A percentile compares a stretch with the other conserved stretches of the same genome.
Conservation (phyloP, 176 grass and related monocot species). For the Triticum dicoccoides region DNA sequence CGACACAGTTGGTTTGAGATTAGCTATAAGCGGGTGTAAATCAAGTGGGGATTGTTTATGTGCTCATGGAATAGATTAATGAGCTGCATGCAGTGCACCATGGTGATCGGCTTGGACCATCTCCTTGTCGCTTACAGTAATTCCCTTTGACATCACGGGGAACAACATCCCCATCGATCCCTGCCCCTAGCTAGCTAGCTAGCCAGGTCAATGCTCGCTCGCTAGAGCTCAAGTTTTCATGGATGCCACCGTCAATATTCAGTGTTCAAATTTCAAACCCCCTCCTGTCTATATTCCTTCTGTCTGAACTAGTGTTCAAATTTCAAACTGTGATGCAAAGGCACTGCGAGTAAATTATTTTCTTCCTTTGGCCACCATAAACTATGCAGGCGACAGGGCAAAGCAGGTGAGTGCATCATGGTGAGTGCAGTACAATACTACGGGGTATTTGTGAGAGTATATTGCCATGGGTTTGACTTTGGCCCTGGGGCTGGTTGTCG, state of each 20-base stretch:
- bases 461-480: constrained; percentile 33
- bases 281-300: not conserved
- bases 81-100: too few relatives aligned
- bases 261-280: not conserved
- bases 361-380: too few relatives aligned
- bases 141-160: not conserved
- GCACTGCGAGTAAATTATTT: too few relatives aligned
- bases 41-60: too few relatives aligned
- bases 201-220: not conserved
- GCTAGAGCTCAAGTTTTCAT: not conserved
- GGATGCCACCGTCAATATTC: not conserved
- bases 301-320: too few relatives aligned
- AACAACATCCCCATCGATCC: not conserved
- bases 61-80: too few relatives aligned
- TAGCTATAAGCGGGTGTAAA: not conserved
- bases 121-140: not conserved
- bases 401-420: constrained; percentile 16
- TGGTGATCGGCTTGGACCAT: not conserved
- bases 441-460: not conserved
- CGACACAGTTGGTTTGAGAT: not conserved
- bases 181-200: not conserved
- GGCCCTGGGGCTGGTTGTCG: not conserved
- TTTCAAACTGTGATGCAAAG: too few relatives aligned
- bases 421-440: not conserved
- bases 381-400: too few relatives aligned